Evolutionary conservation across 1,284 basidiomycete species (phyloP).

Genomic region (Malassezia arunalokei): DNA sequence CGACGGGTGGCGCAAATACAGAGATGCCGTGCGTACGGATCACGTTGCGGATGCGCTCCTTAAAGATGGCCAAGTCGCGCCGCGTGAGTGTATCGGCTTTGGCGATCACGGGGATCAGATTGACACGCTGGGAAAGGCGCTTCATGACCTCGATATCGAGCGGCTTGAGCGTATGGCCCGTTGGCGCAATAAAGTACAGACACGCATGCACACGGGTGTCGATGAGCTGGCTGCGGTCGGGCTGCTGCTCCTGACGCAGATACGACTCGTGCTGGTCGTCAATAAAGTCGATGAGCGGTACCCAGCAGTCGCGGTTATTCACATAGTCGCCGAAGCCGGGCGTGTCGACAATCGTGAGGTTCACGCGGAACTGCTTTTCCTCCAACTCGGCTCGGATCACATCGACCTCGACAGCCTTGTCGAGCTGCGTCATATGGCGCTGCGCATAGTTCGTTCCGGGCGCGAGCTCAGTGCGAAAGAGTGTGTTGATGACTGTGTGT

Average conservation of each 20-base stretch:
- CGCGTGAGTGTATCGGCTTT: conserved; percentile 95
- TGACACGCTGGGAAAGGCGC: conserved; percentile 84
- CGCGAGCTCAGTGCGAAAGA: conserved; percentile 94
- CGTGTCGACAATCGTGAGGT: conserved; percentile 95
- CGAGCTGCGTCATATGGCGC: conserved; percentile 89
- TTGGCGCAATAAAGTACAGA: conserved; percentile 91
- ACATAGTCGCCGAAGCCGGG: conserved; percentile 97
- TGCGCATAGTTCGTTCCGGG: conserved; percentile 77
- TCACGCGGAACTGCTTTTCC: conserved; percentile 98
- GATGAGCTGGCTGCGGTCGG: conserved; percentile 77
- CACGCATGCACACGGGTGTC: conserved; percentile 94
- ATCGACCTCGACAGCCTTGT: conserved; percentile 81
- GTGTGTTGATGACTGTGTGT: conserved; percentile 67
- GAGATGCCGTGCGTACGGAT: conserved; percentile 82
- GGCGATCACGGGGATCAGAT: conserved; percentile 92
- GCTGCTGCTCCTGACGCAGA: conserved; percentile 99
- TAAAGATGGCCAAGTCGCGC: conserved; percentile 79
- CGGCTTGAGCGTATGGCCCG: conserved; percentile 93
- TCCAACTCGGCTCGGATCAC: conserved; percentile 64
- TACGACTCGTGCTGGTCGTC: conserved; percentile 99
- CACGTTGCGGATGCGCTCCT: conserved; percentile 79
- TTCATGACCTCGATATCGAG: conserved; percentile 99
- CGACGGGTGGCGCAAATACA: conserved; percentile 84
- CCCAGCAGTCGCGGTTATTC: conserved; percentile 98
- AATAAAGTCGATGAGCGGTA: conserved; percentile 95